Conservation (phyloP, 208 protist species). For the Dictyostelium gargantuum region DNA sequence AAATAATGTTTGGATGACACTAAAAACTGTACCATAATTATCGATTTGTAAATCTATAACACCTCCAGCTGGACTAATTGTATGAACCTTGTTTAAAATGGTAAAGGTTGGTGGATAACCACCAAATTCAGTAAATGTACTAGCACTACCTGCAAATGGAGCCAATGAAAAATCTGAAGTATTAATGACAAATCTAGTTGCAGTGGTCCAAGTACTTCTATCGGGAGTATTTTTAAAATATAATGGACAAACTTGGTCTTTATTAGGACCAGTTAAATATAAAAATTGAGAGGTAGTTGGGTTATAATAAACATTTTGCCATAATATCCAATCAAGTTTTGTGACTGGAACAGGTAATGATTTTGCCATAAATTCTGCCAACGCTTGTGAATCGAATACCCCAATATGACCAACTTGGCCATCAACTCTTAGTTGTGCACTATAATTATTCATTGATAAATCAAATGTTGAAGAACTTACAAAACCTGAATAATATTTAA, state of each 20-base stretch:
- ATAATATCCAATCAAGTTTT: neutral
- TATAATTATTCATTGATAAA: neutral
- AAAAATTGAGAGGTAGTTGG: neutral
- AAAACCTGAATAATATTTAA: conserved; percentile 5
- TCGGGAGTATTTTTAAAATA: neutral
- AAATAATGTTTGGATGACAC: neutral
- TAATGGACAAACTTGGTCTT: neutral
- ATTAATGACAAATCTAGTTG: neutral
- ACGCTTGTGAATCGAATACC: neutral
- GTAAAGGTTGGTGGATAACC: neutral
- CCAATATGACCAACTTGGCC: neutral
- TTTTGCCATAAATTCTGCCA: neutral
- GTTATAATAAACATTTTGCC: neutral
- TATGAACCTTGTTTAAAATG: neutral
- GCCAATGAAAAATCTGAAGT: neutral
- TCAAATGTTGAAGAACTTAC: neutral
- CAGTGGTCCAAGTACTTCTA: neutral
- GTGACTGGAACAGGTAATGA: neutral
- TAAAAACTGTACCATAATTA: conserved; percentile 24
- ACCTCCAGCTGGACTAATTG: neutral
- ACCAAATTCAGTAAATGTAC: conserved; percentile 11
- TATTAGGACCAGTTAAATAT: neutral
- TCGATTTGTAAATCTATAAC: neutral
- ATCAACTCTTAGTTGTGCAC: neutral
- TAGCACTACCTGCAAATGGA: neutral